A percentile compares a stretch with the other conserved stretches of the same genome.
Conservation (phyloP, 1,284 basidiomycete genomes). For the Rhodotorula glutinis region DNA sequence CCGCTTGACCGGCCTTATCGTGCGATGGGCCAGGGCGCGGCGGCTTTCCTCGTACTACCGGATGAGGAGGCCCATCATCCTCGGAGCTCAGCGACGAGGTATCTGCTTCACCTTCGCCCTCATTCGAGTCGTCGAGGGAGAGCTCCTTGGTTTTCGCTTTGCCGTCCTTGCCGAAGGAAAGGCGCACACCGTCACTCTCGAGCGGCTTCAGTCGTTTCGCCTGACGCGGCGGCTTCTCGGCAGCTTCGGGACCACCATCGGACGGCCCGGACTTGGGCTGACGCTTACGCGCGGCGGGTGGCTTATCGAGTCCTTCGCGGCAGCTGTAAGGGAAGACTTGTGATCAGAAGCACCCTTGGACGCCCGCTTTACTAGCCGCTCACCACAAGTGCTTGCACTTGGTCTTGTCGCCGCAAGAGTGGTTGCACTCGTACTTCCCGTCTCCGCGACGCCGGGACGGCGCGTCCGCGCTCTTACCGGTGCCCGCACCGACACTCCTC, state of each 20-base stretch:
- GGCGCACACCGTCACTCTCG: background rate
- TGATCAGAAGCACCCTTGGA: background rate
- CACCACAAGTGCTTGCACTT: constrained; percentile 46
- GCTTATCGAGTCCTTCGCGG: constrained; percentile 33
- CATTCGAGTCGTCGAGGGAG: background rate
- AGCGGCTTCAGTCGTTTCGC: constrained; percentile 8
- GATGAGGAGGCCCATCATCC: no score
- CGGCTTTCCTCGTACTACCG: no score
- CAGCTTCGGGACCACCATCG: no score
- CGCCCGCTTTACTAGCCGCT: background rate
- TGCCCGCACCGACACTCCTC: no score
- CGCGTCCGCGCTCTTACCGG: background rate
- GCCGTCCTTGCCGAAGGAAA: background rate
- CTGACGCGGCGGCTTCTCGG: background rate
- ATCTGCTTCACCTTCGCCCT: background rate
- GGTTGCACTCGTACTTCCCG: constrained; percentile 41
- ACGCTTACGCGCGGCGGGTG: constrained; percentile 1
- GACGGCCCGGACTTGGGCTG: background rate
- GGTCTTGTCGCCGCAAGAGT: constrained; percentile 41
- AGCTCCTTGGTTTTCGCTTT: background rate
- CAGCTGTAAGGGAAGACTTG: constrained; percentile 10
- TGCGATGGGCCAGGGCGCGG: no score
- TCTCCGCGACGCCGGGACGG: constrained; percentile 16
- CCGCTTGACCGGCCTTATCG: no score
- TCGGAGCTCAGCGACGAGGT: background rate